A percentile compares a stretch with the other conserved stretches of the same genome.
These are phyloP conservation scores for Candida cerambycidarum DNA, from an alignment of 805 yeast species.

Conservation along the genomic window DNA sequence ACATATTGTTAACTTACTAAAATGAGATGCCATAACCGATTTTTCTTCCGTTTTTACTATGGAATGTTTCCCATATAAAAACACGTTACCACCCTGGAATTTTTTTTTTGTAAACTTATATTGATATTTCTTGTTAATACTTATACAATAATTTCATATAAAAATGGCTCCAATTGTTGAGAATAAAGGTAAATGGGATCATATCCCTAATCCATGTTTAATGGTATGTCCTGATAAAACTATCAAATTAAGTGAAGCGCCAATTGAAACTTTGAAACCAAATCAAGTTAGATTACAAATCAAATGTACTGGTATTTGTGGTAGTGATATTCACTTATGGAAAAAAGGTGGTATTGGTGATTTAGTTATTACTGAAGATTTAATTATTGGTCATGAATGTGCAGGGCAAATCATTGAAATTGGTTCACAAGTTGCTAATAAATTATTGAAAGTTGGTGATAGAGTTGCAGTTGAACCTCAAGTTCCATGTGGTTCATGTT, in stretches of 20 bases:
- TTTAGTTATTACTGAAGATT: slow-evolving; percentile 33
- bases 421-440: slow-evolving; percentile 43
- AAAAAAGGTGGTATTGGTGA: slow-evolving; percentile 28
- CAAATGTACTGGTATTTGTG: slow-evolving; percentile 25
- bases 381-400: slow-evolving; percentile 46
- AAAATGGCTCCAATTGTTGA: slow-evolving; percentile 18
- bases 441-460: slow-evolving; percentile 45
- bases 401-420: slow-evolving; percentile 50
- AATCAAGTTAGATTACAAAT: slow-evolving; percentile 22
- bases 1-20: not conserved
- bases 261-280: slow-evolving; percentile 15
- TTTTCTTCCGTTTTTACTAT: slow-evolving; percentile 2
- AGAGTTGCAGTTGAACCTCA: slow-evolving; percentile 58
- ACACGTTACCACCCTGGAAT: too few species aligned
- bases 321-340: slow-evolving; percentile 25
- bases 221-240: slow-evolving; percentile 15
- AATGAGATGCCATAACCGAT: slow-evolving; percentile 4
- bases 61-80: not conserved
- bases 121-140: too few species aligned
- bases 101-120: too few species aligned
- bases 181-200: slow-evolving; percentile 16
- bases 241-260: slow-evolving; percentile 16
- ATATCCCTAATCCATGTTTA: slow-evolving; percentile 18
- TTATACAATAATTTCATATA: too few species aligned
- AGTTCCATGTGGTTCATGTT: slow-evolving; percentile 45